Percentiles rank a stretch among this genome's conserved stretches.
Conservation (phyloP, 768 basidiomycete species). For the Pholiota conissans region DNA sequence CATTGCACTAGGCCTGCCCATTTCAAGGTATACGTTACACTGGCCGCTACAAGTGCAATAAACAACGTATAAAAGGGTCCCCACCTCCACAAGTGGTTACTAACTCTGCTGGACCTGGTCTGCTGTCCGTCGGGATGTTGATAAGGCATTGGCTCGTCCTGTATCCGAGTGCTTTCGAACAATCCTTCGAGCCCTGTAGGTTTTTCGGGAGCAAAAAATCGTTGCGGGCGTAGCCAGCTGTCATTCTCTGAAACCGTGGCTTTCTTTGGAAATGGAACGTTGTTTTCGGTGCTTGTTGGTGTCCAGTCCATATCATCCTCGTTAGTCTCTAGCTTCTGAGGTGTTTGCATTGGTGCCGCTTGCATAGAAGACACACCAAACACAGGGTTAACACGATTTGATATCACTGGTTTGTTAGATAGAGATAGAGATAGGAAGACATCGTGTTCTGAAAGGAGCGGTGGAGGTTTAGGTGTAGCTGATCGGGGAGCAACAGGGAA, state of each 20-base stretch:
- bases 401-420: constrained; percentile 61
- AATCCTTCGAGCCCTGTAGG: constrained; percentile 76
- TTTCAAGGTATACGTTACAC: constrained; percentile 14
- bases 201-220: constrained; percentile 76
- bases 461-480: constrained; percentile 20
- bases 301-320: constrained; percentile 62
- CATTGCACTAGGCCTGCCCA: constrained; percentile 11
- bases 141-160: constrained; percentile 40
- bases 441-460: constrained; percentile 48
- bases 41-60: constrained; percentile 18
- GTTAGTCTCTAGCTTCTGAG: constrained; percentile 34
- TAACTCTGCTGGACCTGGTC: constrained; percentile 5
- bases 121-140: not conserved
- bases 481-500: constrained; percentile 22
- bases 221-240: constrained; percentile 65
- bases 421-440: constrained; percentile 62
- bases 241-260: constrained; percentile 36
- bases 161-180: constrained; percentile 59
- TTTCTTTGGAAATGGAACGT: constrained; percentile 21
- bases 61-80: constrained; percentile 33
- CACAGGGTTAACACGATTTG: constrained; percentile 48
- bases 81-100: constrained; percentile 31
- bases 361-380: constrained; percentile 72
- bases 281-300: constrained; percentile 44
- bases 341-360: constrained; percentile 25